Evolutionary conservation across 352 stramenopile species (phyloP), one percentile per base, ranked within the genome.

Genomic region (Phytophthora fragariae): DNA sequence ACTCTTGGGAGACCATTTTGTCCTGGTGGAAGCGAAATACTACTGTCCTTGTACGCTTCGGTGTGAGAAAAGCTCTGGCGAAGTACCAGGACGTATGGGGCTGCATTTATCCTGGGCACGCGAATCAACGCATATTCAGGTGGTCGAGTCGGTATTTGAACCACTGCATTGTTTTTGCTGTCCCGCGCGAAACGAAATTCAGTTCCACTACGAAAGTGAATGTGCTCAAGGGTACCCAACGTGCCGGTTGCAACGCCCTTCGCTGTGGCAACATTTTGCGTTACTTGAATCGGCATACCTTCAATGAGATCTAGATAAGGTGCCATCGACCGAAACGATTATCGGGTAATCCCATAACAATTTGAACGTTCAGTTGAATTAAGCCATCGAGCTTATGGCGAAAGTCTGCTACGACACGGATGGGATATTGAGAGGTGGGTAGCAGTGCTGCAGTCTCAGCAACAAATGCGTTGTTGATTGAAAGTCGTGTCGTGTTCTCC

Each of bases 241-340:
- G 58, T 61, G 0, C 53, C 44, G 6, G 68, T 73, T 4, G 65
- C 57, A 21, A 65, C 39, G 15, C 54, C 49, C 33, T 66, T 66
- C 8, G 29, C 21, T 3, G 63, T 27, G 24, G 27, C 41, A 27
- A 63, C 41, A 41, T 70, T 70, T 54, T 70, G 63, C 5, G 63
- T 64, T 1, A 73, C 47, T 58, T 73, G 65, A 12, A 73, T 47
- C 2, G 65, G 65, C 65, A 73, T 73, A 0, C 58, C 57, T 9
- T 44, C 55, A 17, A 68, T 53, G 1, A 73, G 59, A 15, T 73
- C 52, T 4, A 73, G n/a, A 24, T 67, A 73, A 1, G 65, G 65
- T 2, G 58, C 50, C 50, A 59, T 1, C 65, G 8, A 1, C 50
- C 65, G 44, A 73, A 73, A 12, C 41, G 37, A 46, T 44, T 47